Evolutionary conservation across 495 filamentous ascomycete genomes (phyloP).

Genomic region (Penicillium silybi): DNA sequence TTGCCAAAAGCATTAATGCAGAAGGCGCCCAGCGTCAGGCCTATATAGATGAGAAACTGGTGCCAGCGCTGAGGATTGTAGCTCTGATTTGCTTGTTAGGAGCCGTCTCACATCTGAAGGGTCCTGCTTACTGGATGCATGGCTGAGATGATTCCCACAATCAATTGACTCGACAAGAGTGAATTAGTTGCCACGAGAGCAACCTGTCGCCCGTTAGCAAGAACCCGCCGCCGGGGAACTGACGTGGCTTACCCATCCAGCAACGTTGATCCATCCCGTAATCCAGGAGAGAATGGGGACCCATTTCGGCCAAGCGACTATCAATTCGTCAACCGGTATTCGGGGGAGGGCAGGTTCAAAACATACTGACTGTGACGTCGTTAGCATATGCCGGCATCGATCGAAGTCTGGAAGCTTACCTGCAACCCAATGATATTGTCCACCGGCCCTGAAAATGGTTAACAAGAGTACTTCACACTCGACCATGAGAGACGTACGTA

Average conservation of each 20-base stretch:
- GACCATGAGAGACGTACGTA: constrained; percentile 33
- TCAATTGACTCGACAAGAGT: constrained; percentile 52
- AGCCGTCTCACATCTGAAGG: too few relatives aligned
- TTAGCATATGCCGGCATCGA: neutral
- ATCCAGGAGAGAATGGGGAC: constrained; percentile 60
- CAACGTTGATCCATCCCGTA: constrained; percentile 72
- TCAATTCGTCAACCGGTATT: neutral
- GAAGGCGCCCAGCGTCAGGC: constrained; percentile 55
- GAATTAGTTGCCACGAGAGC: constrained; percentile 42
- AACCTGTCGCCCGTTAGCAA: constrained; percentile 44
- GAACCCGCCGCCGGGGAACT: neutral
- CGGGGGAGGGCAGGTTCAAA: neutral
- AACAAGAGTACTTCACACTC: neutral
- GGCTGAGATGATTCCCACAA: constrained; percentile 52
- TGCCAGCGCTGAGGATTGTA: constrained; percentile 61
- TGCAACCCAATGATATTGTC: constrained; percentile 74
- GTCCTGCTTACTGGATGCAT: constrained; percentile 38
- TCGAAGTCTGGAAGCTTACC: constrained; percentile 21
- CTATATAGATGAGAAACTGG: constrained; percentile 68
- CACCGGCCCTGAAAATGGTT: constrained; percentile 39
- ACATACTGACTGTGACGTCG: constrained; percentile 26
- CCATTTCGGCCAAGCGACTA: constrained; percentile 53
- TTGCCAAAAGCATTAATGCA: constrained; percentile 65
- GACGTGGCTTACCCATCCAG: constrained; percentile 55
- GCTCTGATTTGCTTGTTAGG: constrained; percentile 13